A percentile compares a stretch with the other conserved stretches of the same genome.
phyloP scores from a whole-genome alignment of 176 grass and related monocot species.

The Sorghum bicolor region Sorghum_bicolor_NCBIv3 NC_012878.2:42360001-42360500 shows the following conservation, averaged over 20 bases:
- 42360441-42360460: not conserved
- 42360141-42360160: not conserved
- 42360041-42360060: not conserved
- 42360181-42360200: not conserved
- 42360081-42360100: not conserved
- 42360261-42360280: too few species aligned
- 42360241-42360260: too few species aligned
- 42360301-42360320: not conserved
- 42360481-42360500: not conserved
- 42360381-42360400: too few species aligned
- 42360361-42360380: too few species aligned
- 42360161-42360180: not conserved
- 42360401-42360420: too few species aligned
- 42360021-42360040: not conserved
- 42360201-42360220: not conserved
- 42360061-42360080: not conserved
- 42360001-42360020: not conserved
- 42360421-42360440: not conserved
- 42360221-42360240: not conserved
- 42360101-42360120: not conserved
- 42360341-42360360: not conserved
- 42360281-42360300: not conserved
- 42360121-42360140: not conserved
- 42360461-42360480: not conserved
- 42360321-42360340: too few species aligned